Evolutionary conservation across 108 stramenopile genomes (phyloP), one percentile per base, ranked within the genome.

Genomic region (Stephanodiscus triporus): DNA sequence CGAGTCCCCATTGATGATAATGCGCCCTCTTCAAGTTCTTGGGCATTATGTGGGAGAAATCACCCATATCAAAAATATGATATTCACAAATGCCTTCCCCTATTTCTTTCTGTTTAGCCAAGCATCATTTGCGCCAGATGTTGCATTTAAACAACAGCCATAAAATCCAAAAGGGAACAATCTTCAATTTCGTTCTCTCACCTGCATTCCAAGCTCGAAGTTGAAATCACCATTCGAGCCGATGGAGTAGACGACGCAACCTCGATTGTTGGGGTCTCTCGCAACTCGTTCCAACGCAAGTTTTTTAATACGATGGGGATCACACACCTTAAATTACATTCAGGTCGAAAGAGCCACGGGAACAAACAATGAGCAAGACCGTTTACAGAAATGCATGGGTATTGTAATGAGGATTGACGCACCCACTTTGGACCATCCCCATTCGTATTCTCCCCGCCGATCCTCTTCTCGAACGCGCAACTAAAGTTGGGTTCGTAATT

Each of bases 1-100:
- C 43, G 20, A 90, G 40, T 19, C 88, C 88, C 86, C 84, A 85
- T 63, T 72, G 70, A 76, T 89, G 88, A 71, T 77, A 89, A 61
- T 86, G 61, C 9, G 68, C 66, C 11, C 84, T 73, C 45, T 82
- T 66, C 60, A 77, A 34, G 72, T 47, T 59, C 50, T 49, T 22
- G 16, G 67, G 73, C 1, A 75, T 76, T n/a, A n/a, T n/a, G n/a
- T n/a, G n/a, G 69, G 29, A 48, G 42, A 42, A 76, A 55, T 82
- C 72, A 20, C 69, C 64, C 58, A 82, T 69, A 66, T 89, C 88
- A 78, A 86, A 86, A n/a, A 86, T 75, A 49, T 86, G 85, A 60
- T 85, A 83, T 49, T 89, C 85, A 53, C 88, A 89, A 11, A 71
- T 58, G 6, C 73, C 78, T 32, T 55, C 64, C 7, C 82, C 78